Evolutionary conservation across 1,284 basidiomycete genomes (phyloP).

Genomic region (Apiotrichum montevideense): DNA sequence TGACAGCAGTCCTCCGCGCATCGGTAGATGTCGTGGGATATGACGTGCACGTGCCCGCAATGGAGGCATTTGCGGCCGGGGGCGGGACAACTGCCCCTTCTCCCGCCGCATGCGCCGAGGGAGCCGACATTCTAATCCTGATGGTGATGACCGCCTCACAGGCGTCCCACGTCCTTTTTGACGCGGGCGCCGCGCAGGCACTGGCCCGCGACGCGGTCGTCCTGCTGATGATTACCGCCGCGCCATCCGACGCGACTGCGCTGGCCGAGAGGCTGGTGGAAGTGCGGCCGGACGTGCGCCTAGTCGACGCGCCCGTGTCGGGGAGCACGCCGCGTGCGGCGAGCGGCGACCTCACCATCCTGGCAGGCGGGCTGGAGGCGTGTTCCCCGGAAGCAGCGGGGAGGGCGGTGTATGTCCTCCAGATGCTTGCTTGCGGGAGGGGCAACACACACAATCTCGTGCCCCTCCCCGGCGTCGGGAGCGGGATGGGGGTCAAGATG

Average conservation of each 20-base stretch:
- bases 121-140: slow-evolving; percentile 15
- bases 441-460: slow-evolving; percentile 10
- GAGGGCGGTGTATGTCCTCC: slow-evolving; percentile 19
- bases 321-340: slow-evolving; percentile 30
- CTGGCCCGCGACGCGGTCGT: slow-evolving; percentile 18
- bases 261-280: slow-evolving; percentile 9
- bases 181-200: slow-evolving; percentile 1
- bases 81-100: slow-evolving; percentile 10
- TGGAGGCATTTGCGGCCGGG: slow-evolving; percentile 5
- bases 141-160: slow-evolving; percentile 19
- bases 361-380: slow-evolving; percentile 19
- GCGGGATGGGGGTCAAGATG: slow-evolving; percentile 17
- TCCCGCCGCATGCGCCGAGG: slow-evolving; percentile 6
- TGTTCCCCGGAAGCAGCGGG: neutral
- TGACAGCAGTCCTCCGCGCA: slow-evolving; percentile 4
- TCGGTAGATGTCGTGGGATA: slow-evolving; percentile 13
- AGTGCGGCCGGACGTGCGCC: slow-evolving; percentile 18
- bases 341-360: slow-evolving; percentile 30
- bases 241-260: slow-evolving; percentile 18
- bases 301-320: slow-evolving; percentile 34
- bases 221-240: slow-evolving; percentile 29
- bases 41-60: slow-evolving; percentile 15
- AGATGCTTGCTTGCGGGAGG: slow-evolving; percentile 10
- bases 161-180: slow-evolving; percentile 13
- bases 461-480: slow-evolving; percentile 13